phyloP scores from a whole-genome alignment of 2,329 filamentous ascomycete genomes.

The Dryadomyces quercivorus region DNA sequence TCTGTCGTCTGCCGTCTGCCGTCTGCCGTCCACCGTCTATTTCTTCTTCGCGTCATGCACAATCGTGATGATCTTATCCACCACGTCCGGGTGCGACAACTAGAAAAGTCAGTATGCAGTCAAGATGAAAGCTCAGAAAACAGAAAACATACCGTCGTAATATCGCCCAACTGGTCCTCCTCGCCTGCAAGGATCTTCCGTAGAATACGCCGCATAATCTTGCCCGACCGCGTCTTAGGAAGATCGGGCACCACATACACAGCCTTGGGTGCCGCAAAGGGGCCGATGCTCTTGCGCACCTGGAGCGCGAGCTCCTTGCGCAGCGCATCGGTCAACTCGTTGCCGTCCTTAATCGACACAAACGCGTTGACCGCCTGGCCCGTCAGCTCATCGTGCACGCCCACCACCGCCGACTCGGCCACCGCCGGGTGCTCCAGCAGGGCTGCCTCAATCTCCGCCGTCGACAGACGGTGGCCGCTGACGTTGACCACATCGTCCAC shows the following conservation, averaged over 20 bases:
- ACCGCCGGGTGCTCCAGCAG: conserved; percentile 84
- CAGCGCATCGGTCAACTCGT: conserved; percentile 63
- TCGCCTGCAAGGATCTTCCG: conserved; percentile 95
- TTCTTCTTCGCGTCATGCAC: conserved; percentile 55
- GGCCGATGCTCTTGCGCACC: conserved; percentile 93
- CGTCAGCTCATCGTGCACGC: conserved; percentile 83
- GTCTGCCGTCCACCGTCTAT: no score
- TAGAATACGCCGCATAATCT: conserved; percentile 97
- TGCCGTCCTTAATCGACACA: conserved; percentile 78
- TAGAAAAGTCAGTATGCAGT: conserved; percentile 21
- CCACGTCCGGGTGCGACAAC: conserved; percentile 81
- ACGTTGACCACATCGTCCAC: conserved; percentile 99
- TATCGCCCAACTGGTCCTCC: conserved; percentile 93
- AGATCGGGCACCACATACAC: conserved; percentile 86
- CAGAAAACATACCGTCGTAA: conserved; percentile 57
- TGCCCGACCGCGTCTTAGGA: conserved; percentile 93
- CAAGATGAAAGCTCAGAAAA: not conserved
- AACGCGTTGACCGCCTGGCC: conserved; percentile 97
- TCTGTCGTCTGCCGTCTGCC: no score
- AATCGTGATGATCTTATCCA: conserved; percentile 75
- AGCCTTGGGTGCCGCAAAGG: conserved; percentile 91
- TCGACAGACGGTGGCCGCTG: conserved; percentile 88
- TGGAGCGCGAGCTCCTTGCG: conserved; percentile 91
- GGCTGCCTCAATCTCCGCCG: conserved; percentile 94
- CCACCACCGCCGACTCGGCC: conserved; percentile 90